Percentiles rank a stretch among this genome's conserved stretches.
These are phyloP conservation scores for Trichocladium uniseriatum DNA, from an alignment of 495 filamentous ascomycete genomes.

Conservation along the genomic window DNA sequence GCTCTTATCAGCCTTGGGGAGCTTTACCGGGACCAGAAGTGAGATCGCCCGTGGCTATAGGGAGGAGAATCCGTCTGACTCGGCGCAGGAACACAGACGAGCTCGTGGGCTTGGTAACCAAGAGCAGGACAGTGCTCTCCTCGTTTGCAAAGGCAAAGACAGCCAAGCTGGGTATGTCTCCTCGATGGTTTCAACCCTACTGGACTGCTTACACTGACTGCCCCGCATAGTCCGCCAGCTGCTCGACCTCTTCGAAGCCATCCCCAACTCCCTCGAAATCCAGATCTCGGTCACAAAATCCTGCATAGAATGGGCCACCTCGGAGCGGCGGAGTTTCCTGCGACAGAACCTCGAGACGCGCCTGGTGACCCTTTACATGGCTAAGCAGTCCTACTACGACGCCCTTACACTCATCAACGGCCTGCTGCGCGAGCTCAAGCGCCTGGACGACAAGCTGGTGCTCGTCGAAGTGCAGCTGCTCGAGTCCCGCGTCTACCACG, in stretches of 20 bases:
- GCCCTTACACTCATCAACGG: conserved; percentile 93
- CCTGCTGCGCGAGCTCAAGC: conserved; percentile 90
- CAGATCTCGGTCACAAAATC: conserved; percentile 91
- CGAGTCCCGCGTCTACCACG: conserved; percentile 94
- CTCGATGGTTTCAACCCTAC: not conserved
- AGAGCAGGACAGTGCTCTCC: conserved; percentile 81
- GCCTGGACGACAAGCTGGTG: conserved; percentile 95
- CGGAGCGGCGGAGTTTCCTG: conserved; percentile 86
- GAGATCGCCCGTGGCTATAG: conserved; percentile 34
- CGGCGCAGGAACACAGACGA: conserved; percentile 61
- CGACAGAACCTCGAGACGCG: conserved; percentile 97
- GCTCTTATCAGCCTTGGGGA: conserved; percentile 79
- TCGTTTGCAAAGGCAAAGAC: conserved; percentile 99
- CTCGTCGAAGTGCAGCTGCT: conserved; percentile 98
- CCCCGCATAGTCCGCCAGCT: conserved; percentile 74
- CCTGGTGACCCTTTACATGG: conserved; percentile 87
- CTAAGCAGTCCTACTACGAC: conserved; percentile 93
- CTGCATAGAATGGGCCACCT: conserved; percentile 97
- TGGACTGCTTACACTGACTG: conserved; percentile 1
- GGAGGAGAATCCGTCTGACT: conserved; percentile 25
- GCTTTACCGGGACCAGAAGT: conserved; percentile 84
- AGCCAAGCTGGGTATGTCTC: conserved; percentile 73
- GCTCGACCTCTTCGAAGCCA: conserved; percentile 86
- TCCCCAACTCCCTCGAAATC: conserved; percentile 86
- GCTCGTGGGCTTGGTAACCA: conserved; percentile 82